Evolutionary conservation across 345 rosid genomes (phyloP).

Genomic region (Raphanus raphanistrum): DNA sequence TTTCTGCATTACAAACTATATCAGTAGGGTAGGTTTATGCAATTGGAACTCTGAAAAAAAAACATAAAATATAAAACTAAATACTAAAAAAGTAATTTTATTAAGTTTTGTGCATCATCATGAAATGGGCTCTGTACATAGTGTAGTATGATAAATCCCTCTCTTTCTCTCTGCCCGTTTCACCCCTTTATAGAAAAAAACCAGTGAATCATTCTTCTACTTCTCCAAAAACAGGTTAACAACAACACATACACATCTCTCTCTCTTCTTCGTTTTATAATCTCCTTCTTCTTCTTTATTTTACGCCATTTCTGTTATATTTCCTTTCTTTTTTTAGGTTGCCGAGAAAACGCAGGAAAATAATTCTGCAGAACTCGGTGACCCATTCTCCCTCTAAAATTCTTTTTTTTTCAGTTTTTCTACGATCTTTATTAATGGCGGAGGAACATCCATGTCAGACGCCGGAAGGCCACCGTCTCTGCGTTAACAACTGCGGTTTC

Average conservation of each 20-base stretch:
- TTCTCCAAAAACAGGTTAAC: conserved; percentile 23
- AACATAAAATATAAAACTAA: background rate
- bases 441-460: conserved; percentile 57
- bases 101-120: background rate
- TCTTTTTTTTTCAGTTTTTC: conserved; percentile 5
- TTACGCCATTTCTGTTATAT: background rate
- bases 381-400: background rate
- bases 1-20: background rate
- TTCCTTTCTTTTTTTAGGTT: conserved; percentile 10
- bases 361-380: conserved; percentile 28
- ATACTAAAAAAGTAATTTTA: background rate
- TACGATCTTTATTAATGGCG: conserved; percentile 36
- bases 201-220: conserved; percentile 17
- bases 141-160: conserved; percentile 4
- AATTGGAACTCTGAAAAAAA: background rate
- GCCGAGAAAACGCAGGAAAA: conserved; percentile 32
- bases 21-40: background rate
- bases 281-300: background rate
- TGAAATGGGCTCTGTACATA: background rate
- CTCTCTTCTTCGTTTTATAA: background rate
- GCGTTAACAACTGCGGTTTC: conserved; percentile 57
- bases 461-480: conserved; percentile 56
- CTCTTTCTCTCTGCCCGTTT: conserved; percentile 11
- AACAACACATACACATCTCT: background rate
- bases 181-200: conserved; percentile 8